phyloP scores from a whole-genome alignment of 2,329 filamentous ascomycete genomes.

The Setomelanomma holmii region DNA sequence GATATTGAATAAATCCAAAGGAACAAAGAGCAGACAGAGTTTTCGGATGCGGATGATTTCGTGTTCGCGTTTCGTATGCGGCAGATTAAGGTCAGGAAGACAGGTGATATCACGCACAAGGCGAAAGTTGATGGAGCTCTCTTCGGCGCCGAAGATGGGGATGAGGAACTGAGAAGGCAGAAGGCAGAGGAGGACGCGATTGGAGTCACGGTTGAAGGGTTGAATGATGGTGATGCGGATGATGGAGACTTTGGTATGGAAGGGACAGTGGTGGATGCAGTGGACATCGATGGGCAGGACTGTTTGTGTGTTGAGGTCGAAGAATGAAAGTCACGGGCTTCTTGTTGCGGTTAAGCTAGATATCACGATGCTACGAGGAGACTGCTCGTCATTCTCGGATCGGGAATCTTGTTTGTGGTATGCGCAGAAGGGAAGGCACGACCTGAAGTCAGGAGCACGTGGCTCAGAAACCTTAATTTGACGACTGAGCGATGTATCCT shows the following conservation, averaged over 20 bases:
- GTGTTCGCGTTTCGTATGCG: slow-evolving; percentile 17
- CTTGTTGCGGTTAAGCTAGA: too few species aligned
- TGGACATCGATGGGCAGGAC: not conserved
- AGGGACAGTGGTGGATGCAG: not conserved
- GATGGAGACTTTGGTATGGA: not conserved
- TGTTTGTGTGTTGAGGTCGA: not conserved
- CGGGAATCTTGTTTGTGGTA: too few species aligned
- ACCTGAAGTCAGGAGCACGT: too few species aligned
- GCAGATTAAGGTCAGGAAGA: slow-evolving; percentile 11
- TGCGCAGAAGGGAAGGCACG: too few species aligned
- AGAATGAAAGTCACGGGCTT: too few species aligned
- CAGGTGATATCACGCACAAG: slow-evolving; percentile 5
- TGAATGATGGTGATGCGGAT: not conserved
- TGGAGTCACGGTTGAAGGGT: not conserved
- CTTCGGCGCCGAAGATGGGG: not conserved
- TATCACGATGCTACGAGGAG: too few species aligned
- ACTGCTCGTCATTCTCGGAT: too few species aligned
- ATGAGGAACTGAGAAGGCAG: not conserved
- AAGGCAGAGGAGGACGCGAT: not conserved
- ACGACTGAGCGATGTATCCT: too few species aligned
- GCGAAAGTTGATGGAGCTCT: not conserved
- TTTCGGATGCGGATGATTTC: slow-evolving; percentile 5
- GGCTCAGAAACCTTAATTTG: too few species aligned
- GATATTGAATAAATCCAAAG: slow-evolving; percentile 6
- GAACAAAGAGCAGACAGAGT: slow-evolving; percentile 2